Base-by-base conservation (phyloP, 1,284 basidiomycete species). In the Leccinum solheimii region DNA sequence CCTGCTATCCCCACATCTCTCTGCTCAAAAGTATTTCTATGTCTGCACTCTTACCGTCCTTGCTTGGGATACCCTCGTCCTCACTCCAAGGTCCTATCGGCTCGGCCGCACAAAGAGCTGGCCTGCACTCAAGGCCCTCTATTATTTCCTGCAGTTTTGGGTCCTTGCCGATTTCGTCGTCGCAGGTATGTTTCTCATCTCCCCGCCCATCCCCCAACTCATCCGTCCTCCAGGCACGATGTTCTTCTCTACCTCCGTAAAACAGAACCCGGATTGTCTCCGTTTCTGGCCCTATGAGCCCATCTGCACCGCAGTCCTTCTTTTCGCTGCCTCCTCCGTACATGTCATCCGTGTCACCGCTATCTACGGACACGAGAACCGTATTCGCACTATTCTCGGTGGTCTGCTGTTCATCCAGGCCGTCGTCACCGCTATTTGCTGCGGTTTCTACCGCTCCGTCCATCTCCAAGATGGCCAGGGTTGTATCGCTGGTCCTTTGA, bases 11-110 rank as follows among this genome's bases (percentile, higher is more conserved):
- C 81, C 91, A 1, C 91, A 91, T 72, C 80, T 92, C 32, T 86
- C 84, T 43, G 91, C 90, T 0, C 91, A 92, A 80, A 92, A 92
- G 75, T 93, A 92, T 69, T 92, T 92, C 74, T 85, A 90, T 58
- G 91, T 92, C 62, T 93, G 91, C 78, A 91, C 91, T 0, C 83
- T 93, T 62, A 93, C 91, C 55, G 89, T 93, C 59, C 88, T 91
- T 0, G 91, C 91, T 10, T 92, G 91, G 91, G 91, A 93, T 69
- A 87, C 90, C 36, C 85, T 93, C 66, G 91, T 93, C 23, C 82
- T 93, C 51, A 87, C 86, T 6, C 91, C 91, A 0, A 78, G 91
- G 55, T 86, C 87, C 58, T 92, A 86, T 83, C 83, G 86, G 48
- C 83, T 93, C 59, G 74, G 86, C 66, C 84, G 82, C 69, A 79